A percentile compares a stretch with the other conserved stretches of the same genome.
Evolutionary conservation across 345 rosid genomes (phyloP).

Genomic region (Litchi chinensis): DNA sequence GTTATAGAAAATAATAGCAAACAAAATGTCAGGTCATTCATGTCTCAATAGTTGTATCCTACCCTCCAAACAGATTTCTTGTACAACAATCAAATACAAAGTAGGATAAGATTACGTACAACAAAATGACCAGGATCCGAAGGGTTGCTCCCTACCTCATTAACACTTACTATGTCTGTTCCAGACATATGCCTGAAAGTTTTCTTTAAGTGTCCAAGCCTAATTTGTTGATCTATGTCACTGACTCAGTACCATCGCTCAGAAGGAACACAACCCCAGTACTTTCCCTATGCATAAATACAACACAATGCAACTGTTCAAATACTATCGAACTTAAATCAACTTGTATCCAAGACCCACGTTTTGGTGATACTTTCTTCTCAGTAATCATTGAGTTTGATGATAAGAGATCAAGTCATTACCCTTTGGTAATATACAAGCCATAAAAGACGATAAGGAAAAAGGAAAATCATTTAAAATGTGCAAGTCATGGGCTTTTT

Average conservation of each 20-base stretch:
- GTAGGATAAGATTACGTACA: neutral
- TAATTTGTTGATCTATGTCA: neutral
- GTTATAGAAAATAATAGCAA: neutral
- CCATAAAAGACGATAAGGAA: no score
- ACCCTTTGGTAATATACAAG: no score
- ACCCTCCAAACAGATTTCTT: constrained; percentile 25
- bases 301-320: no score
- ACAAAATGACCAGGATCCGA: neutral
- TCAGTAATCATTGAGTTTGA: no score
- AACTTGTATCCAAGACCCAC: no score
- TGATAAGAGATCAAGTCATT: no score
- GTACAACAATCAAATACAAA: constrained; percentile 3
- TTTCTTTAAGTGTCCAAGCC: neutral
- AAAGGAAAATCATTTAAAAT: no score
- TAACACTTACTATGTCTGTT: neutral
- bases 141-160: neutral
- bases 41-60: constrained; percentile 28
- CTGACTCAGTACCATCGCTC: neutral
- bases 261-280: neutral
- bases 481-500: no score
- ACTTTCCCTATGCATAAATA: no score
- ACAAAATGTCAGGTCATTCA: constrained; percentile 23
- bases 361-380: no score
- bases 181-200: neutral
- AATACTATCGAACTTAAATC: no score